A percentile compares a stretch with the other conserved stretches of the same genome.
phyloP scores from a whole-genome alignment of 2,329 filamentous ascomycete species.

The Colletotrichum sp. region DNA sequence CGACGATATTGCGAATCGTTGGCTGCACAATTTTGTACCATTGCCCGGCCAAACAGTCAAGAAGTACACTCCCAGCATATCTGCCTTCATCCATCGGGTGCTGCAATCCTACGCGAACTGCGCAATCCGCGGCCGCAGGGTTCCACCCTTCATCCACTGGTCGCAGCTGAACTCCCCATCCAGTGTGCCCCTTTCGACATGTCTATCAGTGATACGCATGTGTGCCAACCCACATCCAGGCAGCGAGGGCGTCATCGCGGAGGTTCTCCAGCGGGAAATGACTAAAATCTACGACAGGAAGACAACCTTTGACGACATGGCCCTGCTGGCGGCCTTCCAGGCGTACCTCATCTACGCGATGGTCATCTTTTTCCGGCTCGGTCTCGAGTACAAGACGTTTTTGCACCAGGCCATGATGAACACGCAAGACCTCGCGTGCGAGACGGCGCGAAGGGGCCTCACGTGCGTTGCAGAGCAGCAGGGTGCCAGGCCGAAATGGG shows the following conservation, averaged over 20 bases:
- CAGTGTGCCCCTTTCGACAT: conserved; percentile 41
- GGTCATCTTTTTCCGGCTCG: conserved; percentile 47
- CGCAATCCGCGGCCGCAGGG: conserved; percentile 37
- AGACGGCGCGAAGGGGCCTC: conserved; percentile 43
- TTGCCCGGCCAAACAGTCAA: conserved; percentile 47
- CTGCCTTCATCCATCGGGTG: conserved; percentile 42
- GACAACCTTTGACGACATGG: conserved; percentile 27
- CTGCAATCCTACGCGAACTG: conserved; percentile 48
- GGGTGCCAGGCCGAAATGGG: conserved; percentile 49
- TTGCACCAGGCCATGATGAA: conserved; percentile 51
- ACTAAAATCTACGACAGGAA: conserved; percentile 35
- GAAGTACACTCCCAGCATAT: conserved; percentile 40
- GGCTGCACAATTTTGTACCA: conserved; percentile 53
- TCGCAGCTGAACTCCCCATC: conserved; percentile 33
- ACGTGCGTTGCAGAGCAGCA: conserved; percentile 46
- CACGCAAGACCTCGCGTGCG: conserved; percentile 54
- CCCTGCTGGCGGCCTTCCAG: conserved; percentile 51
- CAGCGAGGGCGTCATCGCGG: conserved; percentile 32
- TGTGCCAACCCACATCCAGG: conserved; percentile 39
- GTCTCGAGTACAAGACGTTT: conserved; percentile 28
- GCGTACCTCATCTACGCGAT: conserved; percentile 59
- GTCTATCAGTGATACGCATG: conserved; percentile 44
- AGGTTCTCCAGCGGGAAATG: conserved; percentile 48
- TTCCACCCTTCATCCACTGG: conserved; percentile 50
- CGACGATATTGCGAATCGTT: conserved; percentile 52